Conservation (phyloP, 2,329 filamentous ascomycete genomes). For the Aspergillus intermedius region DNA sequence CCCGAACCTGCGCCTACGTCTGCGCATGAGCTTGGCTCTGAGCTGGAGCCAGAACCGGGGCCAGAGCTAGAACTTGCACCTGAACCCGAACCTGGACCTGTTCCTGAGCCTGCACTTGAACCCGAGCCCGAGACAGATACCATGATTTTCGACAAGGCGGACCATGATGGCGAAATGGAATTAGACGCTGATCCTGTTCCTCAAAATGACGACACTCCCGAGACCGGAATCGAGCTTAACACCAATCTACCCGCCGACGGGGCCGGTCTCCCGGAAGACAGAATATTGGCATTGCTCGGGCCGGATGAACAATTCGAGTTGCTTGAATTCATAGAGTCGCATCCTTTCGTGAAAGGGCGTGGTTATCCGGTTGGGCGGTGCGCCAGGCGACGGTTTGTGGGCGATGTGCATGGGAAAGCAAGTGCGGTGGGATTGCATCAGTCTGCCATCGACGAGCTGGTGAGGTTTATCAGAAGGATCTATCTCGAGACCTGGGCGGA, state of each 20-base stretch:
- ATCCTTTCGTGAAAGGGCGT: slow-evolving; percentile 13
- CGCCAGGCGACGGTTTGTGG: slow-evolving; percentile 13
- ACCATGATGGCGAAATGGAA: background rate
- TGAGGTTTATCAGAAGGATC: slow-evolving; percentile 15
- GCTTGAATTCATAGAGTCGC: slow-evolving; percentile 11
- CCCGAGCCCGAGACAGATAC: background rate
- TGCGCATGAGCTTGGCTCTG: background rate
- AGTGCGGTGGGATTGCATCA: slow-evolving; percentile 10
- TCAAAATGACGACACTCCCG: background rate
- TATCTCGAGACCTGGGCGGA: slow-evolving; percentile 15
- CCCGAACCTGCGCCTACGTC: background rate
- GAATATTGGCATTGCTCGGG: slow-evolving; percentile 11
- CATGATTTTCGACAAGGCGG: background rate
- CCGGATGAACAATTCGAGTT: slow-evolving; percentile 5
- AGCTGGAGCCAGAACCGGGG: background rate
- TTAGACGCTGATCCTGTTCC: background rate
- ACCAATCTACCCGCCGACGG: background rate
- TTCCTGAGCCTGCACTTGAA: background rate
- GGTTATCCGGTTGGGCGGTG: slow-evolving; percentile 12
- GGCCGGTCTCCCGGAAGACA: slow-evolving; percentile 6
- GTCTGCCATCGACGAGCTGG: slow-evolving; percentile 7
- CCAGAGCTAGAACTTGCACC: background rate
- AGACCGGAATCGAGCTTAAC: background rate
- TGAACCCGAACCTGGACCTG: background rate
- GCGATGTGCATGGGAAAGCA: slow-evolving; percentile 13